Conservation (phyloP, 179 eudicot genomes). For the Gypsophila paniculata region DNA sequence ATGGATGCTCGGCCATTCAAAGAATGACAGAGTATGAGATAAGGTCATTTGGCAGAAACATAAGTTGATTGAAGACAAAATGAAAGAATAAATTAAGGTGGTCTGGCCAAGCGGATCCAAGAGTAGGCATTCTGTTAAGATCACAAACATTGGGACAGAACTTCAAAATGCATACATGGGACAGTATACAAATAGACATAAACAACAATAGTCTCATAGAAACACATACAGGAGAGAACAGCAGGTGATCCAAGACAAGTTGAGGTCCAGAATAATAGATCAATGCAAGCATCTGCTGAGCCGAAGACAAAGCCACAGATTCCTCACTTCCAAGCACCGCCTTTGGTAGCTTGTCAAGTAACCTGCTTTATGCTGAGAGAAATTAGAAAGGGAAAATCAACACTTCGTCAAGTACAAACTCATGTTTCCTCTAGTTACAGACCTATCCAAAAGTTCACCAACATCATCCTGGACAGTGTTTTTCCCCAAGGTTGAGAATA, state of each 20-base stretch:
- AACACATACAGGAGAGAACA: conserved; percentile 72
- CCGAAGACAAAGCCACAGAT: conserved; percentile 60
- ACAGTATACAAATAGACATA: conserved; percentile 3
- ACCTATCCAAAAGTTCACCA: conserved; percentile 74
- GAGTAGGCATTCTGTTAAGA: neutral
- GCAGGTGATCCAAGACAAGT: conserved; percentile 63
- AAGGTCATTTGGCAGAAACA: too few relatives aligned
- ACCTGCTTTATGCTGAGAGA: conserved; percentile 38
- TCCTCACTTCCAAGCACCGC: conserved; percentile 82
- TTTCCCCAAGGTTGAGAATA: conserved; percentile 47
- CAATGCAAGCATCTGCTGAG: conserved; percentile 68
- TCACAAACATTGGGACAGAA: neutral
- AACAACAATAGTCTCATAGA: conserved; percentile 5
- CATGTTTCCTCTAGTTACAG: conserved; percentile 3
- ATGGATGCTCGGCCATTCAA: too few relatives aligned
- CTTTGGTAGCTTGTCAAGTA: conserved; percentile 78
- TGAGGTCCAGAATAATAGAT: conserved; percentile 86
- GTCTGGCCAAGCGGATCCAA: neutral
- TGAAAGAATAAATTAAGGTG: too few relatives aligned
- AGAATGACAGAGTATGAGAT: too few relatives aligned
- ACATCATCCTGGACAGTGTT: conserved; percentile 50
- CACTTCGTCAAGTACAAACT: conserved; percentile 4
- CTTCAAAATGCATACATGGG: neutral
- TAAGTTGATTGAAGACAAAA: too few relatives aligned
- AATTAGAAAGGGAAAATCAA: conserved; percentile 5